Evolutionary conservation across 495 filamentous ascomycete species (phyloP).

Genomic region (Bacidia gigantensis): DNA sequence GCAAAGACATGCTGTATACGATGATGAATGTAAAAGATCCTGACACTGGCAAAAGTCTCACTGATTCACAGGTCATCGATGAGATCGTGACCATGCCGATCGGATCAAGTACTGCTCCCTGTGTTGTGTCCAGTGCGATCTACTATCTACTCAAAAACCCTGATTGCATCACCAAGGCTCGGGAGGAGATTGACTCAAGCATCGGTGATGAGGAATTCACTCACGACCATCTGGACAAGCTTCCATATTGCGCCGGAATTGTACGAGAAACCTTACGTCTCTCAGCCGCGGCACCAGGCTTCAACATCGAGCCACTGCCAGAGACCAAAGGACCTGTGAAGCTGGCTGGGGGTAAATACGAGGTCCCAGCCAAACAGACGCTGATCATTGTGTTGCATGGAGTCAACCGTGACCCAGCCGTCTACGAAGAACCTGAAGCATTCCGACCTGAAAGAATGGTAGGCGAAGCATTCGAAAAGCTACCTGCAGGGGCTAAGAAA

Average conservation of each 20-base stretch:
- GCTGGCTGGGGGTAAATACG: conserved; percentile 53
- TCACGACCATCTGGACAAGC: conserved; percentile 45
- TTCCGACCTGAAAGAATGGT: conserved; percentile 60
- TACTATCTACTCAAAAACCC: conserved; percentile 35
- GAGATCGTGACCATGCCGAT: conserved; percentile 46
- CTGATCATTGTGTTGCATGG: conserved; percentile 49
- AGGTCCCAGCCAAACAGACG: conserved; percentile 43
- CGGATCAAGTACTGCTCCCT: conserved; percentile 32
- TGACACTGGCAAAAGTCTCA: conserved; percentile 49
- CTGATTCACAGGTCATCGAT: conserved; percentile 47
- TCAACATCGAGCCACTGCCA: conserved; percentile 42
- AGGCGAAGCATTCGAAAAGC: conserved; percentile 44
- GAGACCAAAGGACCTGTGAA: conserved; percentile 33
- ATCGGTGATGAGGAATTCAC: conserved; percentile 24
- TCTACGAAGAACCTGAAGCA: conserved; percentile 49
- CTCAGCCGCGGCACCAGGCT: conserved; percentile 47
- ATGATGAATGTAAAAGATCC: conserved; percentile 55
- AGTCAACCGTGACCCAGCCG: conserved; percentile 55
- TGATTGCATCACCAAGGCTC: conserved; percentile 22
- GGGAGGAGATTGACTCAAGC: conserved; percentile 31
- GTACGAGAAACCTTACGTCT: conserved; percentile 64
- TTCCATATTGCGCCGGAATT: conserved; percentile 51
- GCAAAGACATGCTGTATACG: conserved; percentile 55
- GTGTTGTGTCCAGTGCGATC: conserved; percentile 30
- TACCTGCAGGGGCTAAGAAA: conserved; percentile 50